Conservation (phyloP, 495 filamentous ascomycete genomes). For the Penicillium diatomitis region DNA sequence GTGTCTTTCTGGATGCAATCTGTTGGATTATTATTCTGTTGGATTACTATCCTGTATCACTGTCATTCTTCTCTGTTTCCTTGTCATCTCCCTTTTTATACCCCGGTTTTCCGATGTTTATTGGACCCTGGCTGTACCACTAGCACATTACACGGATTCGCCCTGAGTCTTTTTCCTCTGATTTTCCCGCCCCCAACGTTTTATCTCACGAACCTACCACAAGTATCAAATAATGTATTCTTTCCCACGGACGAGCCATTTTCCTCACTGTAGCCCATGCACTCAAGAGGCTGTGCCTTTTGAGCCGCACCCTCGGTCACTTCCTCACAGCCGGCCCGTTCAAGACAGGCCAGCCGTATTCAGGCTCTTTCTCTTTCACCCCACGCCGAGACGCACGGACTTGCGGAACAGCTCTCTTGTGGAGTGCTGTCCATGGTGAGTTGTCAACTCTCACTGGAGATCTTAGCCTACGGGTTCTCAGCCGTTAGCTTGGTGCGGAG, state of each 20-base stretch:
- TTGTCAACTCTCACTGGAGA: slow-evolving; percentile 1
- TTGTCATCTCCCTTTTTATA: slow-evolving; percentile 22
- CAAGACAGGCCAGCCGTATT: too few relatives aligned
- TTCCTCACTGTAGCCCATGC: too few relatives aligned
- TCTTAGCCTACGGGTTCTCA: too few relatives aligned
- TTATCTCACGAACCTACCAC: neutral
- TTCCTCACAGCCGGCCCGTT: too few relatives aligned
- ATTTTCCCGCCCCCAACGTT: slow-evolving; percentile 9
- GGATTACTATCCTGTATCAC: neutral
- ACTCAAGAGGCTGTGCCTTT: too few relatives aligned
- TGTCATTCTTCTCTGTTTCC: neutral
- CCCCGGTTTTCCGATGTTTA: slow-evolving; percentile 27
- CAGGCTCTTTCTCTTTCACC: too few relatives aligned
- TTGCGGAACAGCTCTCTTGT: too few relatives aligned
- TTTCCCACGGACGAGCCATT: too few relatives aligned
- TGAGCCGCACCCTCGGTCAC: too few relatives aligned
- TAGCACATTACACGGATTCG: slow-evolving; percentile 14
- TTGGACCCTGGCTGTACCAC: slow-evolving; percentile 33
- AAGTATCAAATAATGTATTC: too few relatives aligned
- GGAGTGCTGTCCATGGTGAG: slow-evolving; percentile 1
- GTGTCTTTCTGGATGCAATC: slow-evolving; percentile 1
- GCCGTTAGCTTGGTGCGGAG: too few relatives aligned
- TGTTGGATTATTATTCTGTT: slow-evolving; percentile 9
- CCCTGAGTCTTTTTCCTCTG: slow-evolving; percentile 11
- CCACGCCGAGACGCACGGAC: too few relatives aligned